These are phyloP conservation scores for Trichoderma sp. DNA, from an alignment of 2,329 filamentous ascomycete genomes.

Conservation along the genomic window DNA sequence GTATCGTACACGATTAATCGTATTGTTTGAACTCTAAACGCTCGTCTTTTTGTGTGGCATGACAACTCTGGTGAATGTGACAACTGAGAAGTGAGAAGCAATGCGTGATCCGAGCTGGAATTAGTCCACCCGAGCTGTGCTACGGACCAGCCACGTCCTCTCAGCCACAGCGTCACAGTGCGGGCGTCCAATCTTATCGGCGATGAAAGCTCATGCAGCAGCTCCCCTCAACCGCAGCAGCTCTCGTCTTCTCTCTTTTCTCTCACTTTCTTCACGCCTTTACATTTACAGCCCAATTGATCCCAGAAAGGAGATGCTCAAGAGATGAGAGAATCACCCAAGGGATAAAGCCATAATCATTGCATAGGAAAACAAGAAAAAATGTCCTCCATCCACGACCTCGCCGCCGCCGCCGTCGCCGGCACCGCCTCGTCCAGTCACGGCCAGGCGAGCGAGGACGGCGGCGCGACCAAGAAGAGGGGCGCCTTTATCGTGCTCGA, in stretches of 20 bases:
- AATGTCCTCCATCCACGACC: constrained; percentile 54
- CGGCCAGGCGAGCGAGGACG: constrained; percentile 18
- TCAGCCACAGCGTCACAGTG: constrained; percentile 16
- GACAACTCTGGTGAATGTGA: background rate
- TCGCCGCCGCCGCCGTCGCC: constrained; percentile 51
- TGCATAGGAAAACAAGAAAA: background rate
- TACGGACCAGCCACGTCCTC: background rate
- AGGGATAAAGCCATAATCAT: too few species aligned
- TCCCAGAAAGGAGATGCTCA: background rate
- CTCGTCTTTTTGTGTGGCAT: background rate
- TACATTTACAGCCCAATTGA: background rate
- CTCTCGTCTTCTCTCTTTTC: background rate
- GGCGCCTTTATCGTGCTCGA: constrained; percentile 83
- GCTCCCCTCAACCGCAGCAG: background rate
- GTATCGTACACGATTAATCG: constrained; percentile 22
- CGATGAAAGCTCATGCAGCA: constrained; percentile 12
- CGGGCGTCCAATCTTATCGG: constrained; percentile 12
- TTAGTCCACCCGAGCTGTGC: background rate
- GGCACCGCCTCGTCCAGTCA: constrained; percentile 35
- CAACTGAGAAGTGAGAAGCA: background rate
- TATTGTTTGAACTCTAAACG: constrained; percentile 11
- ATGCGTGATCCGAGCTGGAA: background rate
- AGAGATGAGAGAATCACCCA: too few species aligned
- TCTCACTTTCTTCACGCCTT: background rate
- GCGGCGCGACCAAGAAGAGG: constrained; percentile 33